Percentiles rank a stretch among this genome's conserved stretches.
Evolutionary conservation across 768 basidiomycete species (phyloP).

Genomic region (Lentinula raphanica): DNA sequence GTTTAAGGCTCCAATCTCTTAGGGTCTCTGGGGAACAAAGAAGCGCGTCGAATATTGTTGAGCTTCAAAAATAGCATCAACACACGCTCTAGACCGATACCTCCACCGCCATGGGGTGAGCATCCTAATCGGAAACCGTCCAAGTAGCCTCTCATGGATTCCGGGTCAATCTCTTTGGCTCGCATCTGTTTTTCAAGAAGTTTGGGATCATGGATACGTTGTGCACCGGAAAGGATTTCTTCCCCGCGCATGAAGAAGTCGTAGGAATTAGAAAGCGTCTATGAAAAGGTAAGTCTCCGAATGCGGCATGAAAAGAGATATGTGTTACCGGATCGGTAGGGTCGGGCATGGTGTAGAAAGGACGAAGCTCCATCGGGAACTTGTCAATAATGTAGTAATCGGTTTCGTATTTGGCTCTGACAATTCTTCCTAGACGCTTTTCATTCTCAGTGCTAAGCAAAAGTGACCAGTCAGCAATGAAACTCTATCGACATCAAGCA

Average conservation of each 20-base stretch:
- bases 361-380: slow-evolving; percentile 92
- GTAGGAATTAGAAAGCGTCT: slow-evolving; percentile 95
- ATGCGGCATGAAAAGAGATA: not conserved
- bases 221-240: slow-evolving; percentile 97
- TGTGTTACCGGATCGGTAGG: slow-evolving; percentile 72
- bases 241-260: slow-evolving; percentile 99
- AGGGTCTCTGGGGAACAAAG: slow-evolving; percentile 95
- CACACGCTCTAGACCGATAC: slow-evolving; percentile 92
- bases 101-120: slow-evolving; percentile 94
- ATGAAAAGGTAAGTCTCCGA: slow-evolving; percentile 8
- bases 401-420: slow-evolving; percentile 91
- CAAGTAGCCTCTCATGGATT: slow-evolving; percentile 85
- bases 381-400: slow-evolving; percentile 99
- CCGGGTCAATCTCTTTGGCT: slow-evolving; percentile 83
- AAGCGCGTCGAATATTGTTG: slow-evolving; percentile 89
- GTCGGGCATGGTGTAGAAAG: slow-evolving; percentile 99
- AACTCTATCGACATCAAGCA: not conserved
- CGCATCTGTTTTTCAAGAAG: slow-evolving; percentile 84
- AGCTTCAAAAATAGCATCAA: slow-evolving; percentile 97
- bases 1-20: slow-evolving; percentile 83
- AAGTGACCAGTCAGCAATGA: slow-evolving; percentile 5
- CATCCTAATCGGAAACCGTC: slow-evolving; percentile 95
- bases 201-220: slow-evolving; percentile 89
- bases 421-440: slow-evolving; percentile 83
- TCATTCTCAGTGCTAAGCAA: slow-evolving; percentile 84